A percentile compares a stretch with the other conserved stretches of the same genome.
Conservation (phyloP, 2,329 filamentous ascomycete species). For the Fusarium sp. region DNA sequence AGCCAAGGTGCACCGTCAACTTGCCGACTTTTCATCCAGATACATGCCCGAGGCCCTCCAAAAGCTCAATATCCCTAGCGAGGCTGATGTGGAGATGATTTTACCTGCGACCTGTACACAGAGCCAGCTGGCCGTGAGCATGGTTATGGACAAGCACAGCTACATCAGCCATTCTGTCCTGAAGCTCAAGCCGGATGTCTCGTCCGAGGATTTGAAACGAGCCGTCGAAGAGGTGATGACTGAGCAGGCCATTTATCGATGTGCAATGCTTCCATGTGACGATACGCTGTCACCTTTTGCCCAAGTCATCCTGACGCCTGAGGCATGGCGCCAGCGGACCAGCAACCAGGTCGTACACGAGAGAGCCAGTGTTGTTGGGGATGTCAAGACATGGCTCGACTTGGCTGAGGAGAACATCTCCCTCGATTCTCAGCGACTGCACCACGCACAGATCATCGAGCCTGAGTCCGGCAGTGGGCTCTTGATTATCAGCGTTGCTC, state of each 20-base stretch:
- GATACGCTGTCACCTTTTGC: conserved; percentile 11
- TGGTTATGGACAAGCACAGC: conserved; percentile 20
- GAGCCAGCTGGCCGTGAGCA: conserved; percentile 24
- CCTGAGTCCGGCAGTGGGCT: background rate
- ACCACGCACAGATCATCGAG: conserved; percentile 9
- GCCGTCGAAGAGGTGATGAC: background rate
- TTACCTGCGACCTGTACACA: conserved; percentile 20
- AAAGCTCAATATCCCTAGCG: background rate
- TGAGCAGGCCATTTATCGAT: conserved; percentile 19
- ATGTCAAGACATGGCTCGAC: background rate
- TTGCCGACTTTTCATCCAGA: background rate
- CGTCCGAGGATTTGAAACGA: background rate
- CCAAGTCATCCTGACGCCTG: background rate
- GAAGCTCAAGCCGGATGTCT: background rate
- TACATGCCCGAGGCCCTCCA: background rate
- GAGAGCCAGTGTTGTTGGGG: background rate
- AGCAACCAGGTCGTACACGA: background rate
- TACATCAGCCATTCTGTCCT: conserved; percentile 23
- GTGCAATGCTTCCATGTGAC: conserved; percentile 8
- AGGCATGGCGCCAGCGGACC: background rate
- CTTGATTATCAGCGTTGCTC: conserved; percentile 13
- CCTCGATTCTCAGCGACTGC: conserved; percentile 1
- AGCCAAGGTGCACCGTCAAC: background rate
- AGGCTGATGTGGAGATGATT: conserved; percentile 1
- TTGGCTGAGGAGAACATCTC: background rate